Conservation (phyloP, 768 basidiomycete species). For the Termitomyces sp. region DNA sequence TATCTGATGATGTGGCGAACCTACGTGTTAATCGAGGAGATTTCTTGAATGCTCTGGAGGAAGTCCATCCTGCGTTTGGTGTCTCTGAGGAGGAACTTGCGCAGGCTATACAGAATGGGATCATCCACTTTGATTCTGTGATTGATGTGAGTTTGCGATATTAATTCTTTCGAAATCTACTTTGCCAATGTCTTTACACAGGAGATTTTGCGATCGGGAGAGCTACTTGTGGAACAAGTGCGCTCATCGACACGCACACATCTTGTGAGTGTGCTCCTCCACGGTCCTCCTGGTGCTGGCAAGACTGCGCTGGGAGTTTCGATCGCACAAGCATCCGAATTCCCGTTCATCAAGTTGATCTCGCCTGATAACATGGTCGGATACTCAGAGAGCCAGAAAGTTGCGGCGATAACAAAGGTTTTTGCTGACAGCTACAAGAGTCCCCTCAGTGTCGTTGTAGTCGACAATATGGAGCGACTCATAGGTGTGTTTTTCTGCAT, state of each 20-base stretch:
- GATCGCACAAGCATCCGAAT: slow-evolving; percentile 89
- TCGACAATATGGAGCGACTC: slow-evolving; percentile 91
- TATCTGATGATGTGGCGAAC: slow-evolving; percentile 93
- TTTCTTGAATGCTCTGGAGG: slow-evolving; percentile 87
- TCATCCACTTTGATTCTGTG: slow-evolving; percentile 75
- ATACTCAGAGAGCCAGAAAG: slow-evolving; percentile 88
- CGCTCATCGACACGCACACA: slow-evolving; percentile 85
- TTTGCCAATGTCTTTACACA: slow-evolving; percentile 23
- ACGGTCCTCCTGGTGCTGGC: slow-evolving; percentile 87
- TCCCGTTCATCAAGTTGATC: slow-evolving; percentile 96
- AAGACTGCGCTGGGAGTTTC: slow-evolving; percentile 94
- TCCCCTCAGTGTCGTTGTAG: slow-evolving; percentile 91
- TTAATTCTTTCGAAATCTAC: neutral
- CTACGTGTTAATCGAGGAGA: slow-evolving; percentile 81
- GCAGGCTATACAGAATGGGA: slow-evolving; percentile 92
- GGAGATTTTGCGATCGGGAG: slow-evolving; percentile 84
- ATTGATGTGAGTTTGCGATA: slow-evolving; percentile 60
- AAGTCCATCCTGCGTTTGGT: slow-evolving; percentile 96
- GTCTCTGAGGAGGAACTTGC: slow-evolving; percentile 94
- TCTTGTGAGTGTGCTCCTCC: slow-evolving; percentile 83
- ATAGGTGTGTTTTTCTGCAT: slow-evolving; percentile 52
- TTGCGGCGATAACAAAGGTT: slow-evolving; percentile 84
- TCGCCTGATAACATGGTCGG: slow-evolving; percentile 98
- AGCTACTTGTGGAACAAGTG: slow-evolving; percentile 91
- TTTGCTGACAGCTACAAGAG: slow-evolving; percentile 97